Base-by-base conservation (phyloP, 176 grass and related monocot genomes). In the Triticum dicoccoides region DNA sequence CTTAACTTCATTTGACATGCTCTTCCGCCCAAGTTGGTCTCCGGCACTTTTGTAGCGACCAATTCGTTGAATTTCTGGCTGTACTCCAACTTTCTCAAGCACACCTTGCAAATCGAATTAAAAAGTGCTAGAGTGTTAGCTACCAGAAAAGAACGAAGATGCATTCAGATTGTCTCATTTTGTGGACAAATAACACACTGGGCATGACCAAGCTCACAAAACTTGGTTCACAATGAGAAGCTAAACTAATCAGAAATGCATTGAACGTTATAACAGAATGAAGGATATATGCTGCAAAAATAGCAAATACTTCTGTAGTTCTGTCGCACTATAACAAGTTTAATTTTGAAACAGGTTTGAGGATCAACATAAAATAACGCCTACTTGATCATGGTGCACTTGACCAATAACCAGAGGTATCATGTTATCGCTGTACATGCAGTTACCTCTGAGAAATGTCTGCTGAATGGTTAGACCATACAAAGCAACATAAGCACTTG, bases 21-120 rank as follows among this genome's bases (percentile, higher is more conserved):
- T 91, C 87, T 71, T 96, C 37, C 90, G 83, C 68, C 88, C 78
- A 56, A 99, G 77, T 76, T 94, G 91, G 78, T 99, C 97, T 39
- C 92, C 94, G 1, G 92, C 90, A 78, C 94, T 99, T 94, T 96
- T 99, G 30, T 99, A 96, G 61, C 83, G 86, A 70, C 97, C 97
- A 80, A 99, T 96, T 51, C 90, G 89, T 84, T 99, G 84, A 90
- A 99, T 84, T 92, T 99, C 89, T 65, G 97, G 97, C 68, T 94
- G 85, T 63, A 99, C 63, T 30, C 97, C 94, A 64, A 91, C 86
- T 91, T 99, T 99, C 88, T 96, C 97, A 58, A 99, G 86, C 83
- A 91, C 84, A 87, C 97, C 91, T 82, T 85, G 45, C 12, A 56
- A 41, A 73, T 75, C 4, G 10, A 87, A 78, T 79, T 79, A 70